A percentile compares a stretch with the other conserved stretches of the same genome.
These are phyloP conservation scores for Dunaliella salina DNA, from an alignment of 163 green algal species.

Conservation along the genomic window DNA sequence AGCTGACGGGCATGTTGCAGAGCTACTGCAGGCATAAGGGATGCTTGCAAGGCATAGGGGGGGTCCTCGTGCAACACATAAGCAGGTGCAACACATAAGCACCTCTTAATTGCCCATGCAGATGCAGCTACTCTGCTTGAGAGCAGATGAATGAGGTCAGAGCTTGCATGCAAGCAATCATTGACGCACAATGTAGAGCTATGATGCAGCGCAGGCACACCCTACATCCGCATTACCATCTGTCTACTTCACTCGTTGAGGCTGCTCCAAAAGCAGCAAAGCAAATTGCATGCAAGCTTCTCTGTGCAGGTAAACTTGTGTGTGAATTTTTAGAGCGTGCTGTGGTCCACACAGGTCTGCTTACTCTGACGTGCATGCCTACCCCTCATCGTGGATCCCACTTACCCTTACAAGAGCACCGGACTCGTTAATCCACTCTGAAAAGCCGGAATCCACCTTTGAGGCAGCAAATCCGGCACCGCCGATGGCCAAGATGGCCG, in stretches of 20 bases:
- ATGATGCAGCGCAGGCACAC: background rate
- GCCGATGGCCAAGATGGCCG: conserved; percentile 18
- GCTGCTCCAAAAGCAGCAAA: too few relatives aligned
- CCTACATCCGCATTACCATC: too few relatives aligned
- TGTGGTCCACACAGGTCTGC: background rate
- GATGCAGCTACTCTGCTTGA: too few relatives aligned
- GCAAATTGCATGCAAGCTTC: too few relatives aligned
- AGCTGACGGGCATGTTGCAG: too few relatives aligned
- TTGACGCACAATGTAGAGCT: too few relatives aligned
- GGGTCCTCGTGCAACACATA: too few relatives aligned
- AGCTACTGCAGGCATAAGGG: background rate
- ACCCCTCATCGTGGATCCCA: background rate
- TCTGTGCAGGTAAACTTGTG: background rate
- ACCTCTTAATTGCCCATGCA: too few relatives aligned
- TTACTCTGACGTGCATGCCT: background rate
- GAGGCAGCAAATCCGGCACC: conserved; percentile 23
- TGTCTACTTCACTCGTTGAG: too few relatives aligned
- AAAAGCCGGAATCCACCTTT: conserved; percentile 33
- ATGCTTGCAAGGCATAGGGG: background rate
- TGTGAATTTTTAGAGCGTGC: background rate
- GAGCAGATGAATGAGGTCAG: too few relatives aligned
- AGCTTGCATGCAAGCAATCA: too few relatives aligned
- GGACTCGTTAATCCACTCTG: conserved; percentile 25
- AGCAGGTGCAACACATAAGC: too few relatives aligned
- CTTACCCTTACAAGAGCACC: conserved; percentile 14